Conservation (phyloP, 352 stramenopile genomes). For the Globisporangium nodosum region DNA sequence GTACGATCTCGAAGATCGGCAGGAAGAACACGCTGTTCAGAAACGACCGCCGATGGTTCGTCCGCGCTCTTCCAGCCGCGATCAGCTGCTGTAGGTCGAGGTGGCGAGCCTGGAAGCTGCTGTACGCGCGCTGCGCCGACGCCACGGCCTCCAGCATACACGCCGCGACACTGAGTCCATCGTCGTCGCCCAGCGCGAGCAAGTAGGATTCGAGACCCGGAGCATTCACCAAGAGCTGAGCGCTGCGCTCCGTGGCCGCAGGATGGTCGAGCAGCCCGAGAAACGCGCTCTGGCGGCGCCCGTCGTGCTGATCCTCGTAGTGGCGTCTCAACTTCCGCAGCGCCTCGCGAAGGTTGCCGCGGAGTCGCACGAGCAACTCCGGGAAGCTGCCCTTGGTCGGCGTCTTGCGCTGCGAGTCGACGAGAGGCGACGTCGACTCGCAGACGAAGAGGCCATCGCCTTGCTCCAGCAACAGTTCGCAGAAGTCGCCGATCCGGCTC, state of each 20-base stretch:
- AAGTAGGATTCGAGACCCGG: neutral
- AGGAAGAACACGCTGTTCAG: conserved; percentile 46
- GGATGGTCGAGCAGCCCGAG: neutral
- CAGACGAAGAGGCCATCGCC: neutral
- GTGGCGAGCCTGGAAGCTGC: conserved; percentile 28
- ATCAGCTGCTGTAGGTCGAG: conserved; percentile 29
- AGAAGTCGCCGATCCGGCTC: neutral
- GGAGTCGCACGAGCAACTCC: conserved; percentile 4
- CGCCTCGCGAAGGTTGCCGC: neutral
- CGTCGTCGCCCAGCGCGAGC: conserved; percentile 40
- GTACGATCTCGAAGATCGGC: conserved; percentile 36
- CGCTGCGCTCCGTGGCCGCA: neutral
- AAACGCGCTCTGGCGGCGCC: conserved; percentile 1
- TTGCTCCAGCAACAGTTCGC: neutral
- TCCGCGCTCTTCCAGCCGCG: conserved; percentile 30
- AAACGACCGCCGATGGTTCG: conserved; percentile 57
- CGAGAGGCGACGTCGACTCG: too few relatives aligned
- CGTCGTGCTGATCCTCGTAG: neutral
- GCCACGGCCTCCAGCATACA: conserved; percentile 57
- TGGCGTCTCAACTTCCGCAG: neutral
- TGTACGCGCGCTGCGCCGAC: conserved; percentile 33
- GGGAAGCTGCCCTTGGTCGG: conserved; percentile 1
- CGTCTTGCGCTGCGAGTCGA: too few relatives aligned
- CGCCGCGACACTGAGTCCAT: conserved; percentile 51
- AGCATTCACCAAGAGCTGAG: neutral